Base-by-base conservation (phyloP, 2,329 filamentous ascomycete genomes). In the Aspergillus sp. region DNA sequence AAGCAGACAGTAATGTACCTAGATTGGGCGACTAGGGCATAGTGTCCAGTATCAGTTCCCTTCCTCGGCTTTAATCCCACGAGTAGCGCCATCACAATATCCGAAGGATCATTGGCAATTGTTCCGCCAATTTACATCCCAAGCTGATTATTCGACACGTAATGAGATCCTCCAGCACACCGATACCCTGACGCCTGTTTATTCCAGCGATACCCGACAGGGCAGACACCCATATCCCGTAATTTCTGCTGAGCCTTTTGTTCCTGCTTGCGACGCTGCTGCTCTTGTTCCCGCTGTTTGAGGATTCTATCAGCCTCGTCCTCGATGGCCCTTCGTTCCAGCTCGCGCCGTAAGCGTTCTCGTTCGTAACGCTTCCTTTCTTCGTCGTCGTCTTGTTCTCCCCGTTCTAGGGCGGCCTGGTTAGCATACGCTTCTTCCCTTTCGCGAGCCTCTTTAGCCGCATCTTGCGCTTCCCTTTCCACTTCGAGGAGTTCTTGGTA, bases 131-230 rank as follows among this genome's bases (percentile, higher is more conserved):
- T 32, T 32, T 44, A 44, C 27, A 39, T 29, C 4, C 28, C 35
- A 34, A 53, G 26, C 6, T 48, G 39, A 9, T 19, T 58, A 56
- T 79, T 65, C 2, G 56, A 57, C 12, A 82, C 63, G 48, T 57
- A 84, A 64, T 87, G 83, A 2, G 57, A 58, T 0, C 83, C 83
- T 0, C 76, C 83, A 0, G 73, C 73, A 65, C 84, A 87, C 4
- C 81, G 62, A 61, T 80, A 88, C 0, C 83, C 83, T 1, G 56
- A 58, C 1, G 2, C 36, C 55, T 82, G 74, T 54, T 77, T 79
- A 28, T 84, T 79, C 84, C 84, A 88, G 0, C 48, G 45, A 56
- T 42, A 88, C 0, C 83, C 84, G 12, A 28, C 27, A 46, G 34
- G 0, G 71, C 68, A 60, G 84, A 89, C 0, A 0, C 83, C 83